Base-by-base conservation (phyloP, 1,284 basidiomycete genomes). In the Schizopora paradoxa region DNA sequence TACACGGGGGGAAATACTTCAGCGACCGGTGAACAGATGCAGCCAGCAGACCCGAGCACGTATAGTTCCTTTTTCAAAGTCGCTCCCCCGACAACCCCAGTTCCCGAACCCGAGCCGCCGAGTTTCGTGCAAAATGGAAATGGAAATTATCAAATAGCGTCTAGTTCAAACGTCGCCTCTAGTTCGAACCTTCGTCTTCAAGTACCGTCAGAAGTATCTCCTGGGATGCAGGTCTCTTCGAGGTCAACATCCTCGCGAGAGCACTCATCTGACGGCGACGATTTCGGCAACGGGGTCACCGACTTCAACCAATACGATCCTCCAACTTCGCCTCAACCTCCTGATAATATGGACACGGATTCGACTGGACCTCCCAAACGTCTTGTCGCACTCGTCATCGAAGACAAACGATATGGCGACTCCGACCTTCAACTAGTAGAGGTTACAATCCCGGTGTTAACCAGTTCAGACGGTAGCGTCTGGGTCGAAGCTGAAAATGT, bases 401-500 rank as follows among this genome's bases (percentile, higher is more conserved):
- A 43, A 16, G 47, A 48, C 26, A 33, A 27, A 14, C 43, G 47
- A 19, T 19, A 26, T 6, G 36, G 21, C 6, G 13, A 40, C 16
- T 13, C 14, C 8, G 83, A 84, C 56, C 62, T 66, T 45, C 73
- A 78, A 52, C 67, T 87, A 10, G 79, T 77, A 0, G 85, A 88
- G 58, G 72, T 87, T 16, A 72, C 64, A 22, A 70, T 86, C 16
- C 73, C 72, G 7, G 60, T 87, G 26, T 70, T 61, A 52, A 55
- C 58, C 6, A 64, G 67, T 6, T 69, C 74, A 29, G 61, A 70
- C 39, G 76, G 73, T 51, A 77, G 77, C 3, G 82, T 72, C 55
- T 86, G 83, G 82, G 82, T 76, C 7, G 76, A 83, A 57, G 80
- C 82, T 1, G 67, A 72, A 51, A 76, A 83, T 19, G 66, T 87